Base-by-base conservation (phyloP, 768 basidiomycete species). In the Suillus weaverae region DNA sequence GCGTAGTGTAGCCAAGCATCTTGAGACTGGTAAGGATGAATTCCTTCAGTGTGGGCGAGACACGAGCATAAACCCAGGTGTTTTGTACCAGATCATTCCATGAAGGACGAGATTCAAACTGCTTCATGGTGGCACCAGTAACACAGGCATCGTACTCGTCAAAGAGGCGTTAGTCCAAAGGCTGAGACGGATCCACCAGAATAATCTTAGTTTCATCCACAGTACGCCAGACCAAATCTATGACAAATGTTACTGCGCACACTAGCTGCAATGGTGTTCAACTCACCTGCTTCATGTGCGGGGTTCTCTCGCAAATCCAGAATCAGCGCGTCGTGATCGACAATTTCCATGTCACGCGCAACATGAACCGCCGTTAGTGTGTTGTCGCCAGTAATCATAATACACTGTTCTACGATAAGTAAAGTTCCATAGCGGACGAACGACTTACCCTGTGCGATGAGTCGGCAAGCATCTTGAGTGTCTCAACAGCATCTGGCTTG, bases 321-420 rank as follows among this genome's bases (percentile, higher is more conserved):
- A 66, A 99, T 98, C 35, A 99, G 85, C 2, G 89, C 94, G 6
- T 97, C 94, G 35, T 96, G 89, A 72, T 99, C 97, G 22, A 99
- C 90, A 66, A 99, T 99, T 71, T 99, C 97, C 8, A 99, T 97
- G 72, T 97, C 95, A 32, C 85, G 85, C 20, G 97, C 97, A 51
- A 99, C 96, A 73, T 99, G 97, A 0, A 93, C 89, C 8, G 97
- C 97, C 0, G 97, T 99, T 61, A 99, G 80, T 9, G 97, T 97
- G 76, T 99, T 99, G 76, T 99, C 97, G 43, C 97, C 97, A 54
- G 97, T 99, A 67, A 99, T 99, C 97, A 99, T 99, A 64, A 99
- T 83, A 74, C 97, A 99, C 95, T 97, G 64, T 26, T 30, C 38
- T 62, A 5, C 5, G n/a, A 51, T 61, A 18, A 36, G 62, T 5